These are phyloP conservation scores for Papilionanthe hybrid DNA, from an alignment of 116 monocot genomes.

Conservation along the genomic window DNA sequence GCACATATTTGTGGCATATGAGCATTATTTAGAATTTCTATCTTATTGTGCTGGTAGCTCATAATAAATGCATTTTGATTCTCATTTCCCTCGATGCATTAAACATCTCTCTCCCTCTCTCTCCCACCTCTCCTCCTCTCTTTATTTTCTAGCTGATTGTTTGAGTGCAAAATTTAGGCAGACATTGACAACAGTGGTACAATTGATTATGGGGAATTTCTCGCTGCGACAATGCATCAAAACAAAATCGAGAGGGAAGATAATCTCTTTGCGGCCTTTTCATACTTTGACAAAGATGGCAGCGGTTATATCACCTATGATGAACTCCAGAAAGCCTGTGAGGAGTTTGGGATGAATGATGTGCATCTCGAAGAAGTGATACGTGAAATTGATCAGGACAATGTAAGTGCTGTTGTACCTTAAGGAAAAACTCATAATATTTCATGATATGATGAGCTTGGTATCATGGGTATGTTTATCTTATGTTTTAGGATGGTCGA, in stretches of 20 bases:
- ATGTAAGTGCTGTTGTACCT: conserved; percentile 30
- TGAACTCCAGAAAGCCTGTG: conserved; percentile 71
- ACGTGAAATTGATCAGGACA: conserved; percentile 67
- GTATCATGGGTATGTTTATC: neutral
- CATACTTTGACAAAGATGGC: conserved; percentile 79
- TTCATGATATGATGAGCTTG: neutral
- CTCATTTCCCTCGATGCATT: neutral
- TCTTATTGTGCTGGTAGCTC: neutral
- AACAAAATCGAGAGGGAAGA: conserved; percentile 75
- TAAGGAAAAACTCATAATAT: neutral
- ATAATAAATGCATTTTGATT: neutral
- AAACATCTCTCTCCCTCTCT: neutral
- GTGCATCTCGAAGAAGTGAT: conserved; percentile 51
- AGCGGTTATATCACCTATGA: conserved; percentile 78
- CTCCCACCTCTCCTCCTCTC: neutral
- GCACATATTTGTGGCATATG: neutral
- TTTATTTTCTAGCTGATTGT: neutral
- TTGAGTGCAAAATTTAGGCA: conserved; percentile 42
- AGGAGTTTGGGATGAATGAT: conserved; percentile 67
- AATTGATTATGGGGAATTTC: conserved; percentile 72
- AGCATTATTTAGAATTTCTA: neutral
- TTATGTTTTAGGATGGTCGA: conserved; percentile 60
- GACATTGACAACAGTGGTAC: conserved; percentile 81
- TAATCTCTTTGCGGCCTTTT: conserved; percentile 64
- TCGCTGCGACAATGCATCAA: conserved; percentile 73